These are phyloP conservation scores for Albizia julibrissin DNA, from an alignment of 306 rosid species.

Conservation along the genomic window DNA sequence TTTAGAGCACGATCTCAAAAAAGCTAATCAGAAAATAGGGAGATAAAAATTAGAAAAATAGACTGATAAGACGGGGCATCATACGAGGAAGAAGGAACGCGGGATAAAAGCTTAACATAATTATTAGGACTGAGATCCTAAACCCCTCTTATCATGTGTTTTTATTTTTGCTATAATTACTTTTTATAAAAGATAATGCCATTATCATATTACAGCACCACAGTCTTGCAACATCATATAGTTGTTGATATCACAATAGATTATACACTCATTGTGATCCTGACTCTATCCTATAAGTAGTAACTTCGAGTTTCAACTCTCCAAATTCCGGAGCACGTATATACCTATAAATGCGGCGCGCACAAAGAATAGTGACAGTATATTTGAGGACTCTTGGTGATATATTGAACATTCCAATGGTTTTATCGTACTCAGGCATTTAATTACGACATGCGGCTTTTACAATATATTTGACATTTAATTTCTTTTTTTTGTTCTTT, in stretches of 20 bases:
- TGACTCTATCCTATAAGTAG: neutral
- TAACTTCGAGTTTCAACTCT: no score
- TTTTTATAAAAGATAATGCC: neutral
- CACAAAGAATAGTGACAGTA: no score
- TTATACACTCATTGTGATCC: neutral
- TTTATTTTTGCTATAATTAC: neutral
- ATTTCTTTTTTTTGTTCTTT: neutral
- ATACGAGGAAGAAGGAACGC: slow-evolving; percentile 25
- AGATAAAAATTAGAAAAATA: neutral
- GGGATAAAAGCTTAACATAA: slow-evolving; percentile 33
- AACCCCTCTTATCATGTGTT: slow-evolving; percentile 20
- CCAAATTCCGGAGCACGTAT: no score
- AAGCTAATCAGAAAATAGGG: slow-evolving; percentile 9
- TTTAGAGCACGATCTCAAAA: slow-evolving; percentile 22
- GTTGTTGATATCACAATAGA: neutral
- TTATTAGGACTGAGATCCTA: slow-evolving; percentile 33
- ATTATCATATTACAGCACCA: neutral
- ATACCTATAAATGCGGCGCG: no score
- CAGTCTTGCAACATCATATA: neutral
- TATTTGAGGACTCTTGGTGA: no score
- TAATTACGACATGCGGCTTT: neutral
- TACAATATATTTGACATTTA: no score
- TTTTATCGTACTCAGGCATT: neutral
- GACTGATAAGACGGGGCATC: neutral
- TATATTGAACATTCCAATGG: neutral